phyloP scores from a whole-genome alignment of 768 basidiomycete genomes.

The Tricholoma bakamatsutake region DNA sequence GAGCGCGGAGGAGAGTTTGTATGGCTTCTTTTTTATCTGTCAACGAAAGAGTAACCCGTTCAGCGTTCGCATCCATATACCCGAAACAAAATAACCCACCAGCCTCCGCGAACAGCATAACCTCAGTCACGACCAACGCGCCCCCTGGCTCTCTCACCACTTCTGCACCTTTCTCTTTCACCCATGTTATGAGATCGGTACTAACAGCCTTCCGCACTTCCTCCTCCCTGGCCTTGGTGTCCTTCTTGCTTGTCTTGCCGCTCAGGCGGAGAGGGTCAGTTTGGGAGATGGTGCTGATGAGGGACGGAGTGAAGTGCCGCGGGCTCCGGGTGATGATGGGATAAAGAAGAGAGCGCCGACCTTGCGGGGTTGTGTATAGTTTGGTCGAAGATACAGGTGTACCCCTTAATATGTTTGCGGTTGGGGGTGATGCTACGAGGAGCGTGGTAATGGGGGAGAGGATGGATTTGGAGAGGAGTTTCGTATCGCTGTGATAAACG shows the following conservation, averaged over 20 bases:
- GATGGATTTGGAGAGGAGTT: constrained; percentile 77
- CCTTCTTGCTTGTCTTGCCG: constrained; percentile 79
- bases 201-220: constrained; percentile 76
- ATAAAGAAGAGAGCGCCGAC: constrained; percentile 78
- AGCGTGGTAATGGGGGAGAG: constrained; percentile 54
- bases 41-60: background rate
- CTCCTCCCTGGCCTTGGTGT: constrained; percentile 47
- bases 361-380: constrained; percentile 60
- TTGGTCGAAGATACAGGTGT: constrained; percentile 28
- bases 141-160: constrained; percentile 74
- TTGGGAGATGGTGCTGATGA: constrained; percentile 64
- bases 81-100: constrained; percentile 41
- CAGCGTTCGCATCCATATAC: too few species aligned
- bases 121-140: constrained; percentile 70
- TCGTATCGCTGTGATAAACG: constrained; percentile 67
- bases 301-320: constrained; percentile 83
- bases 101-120: constrained; percentile 82
- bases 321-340: constrained; percentile 78
- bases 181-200: constrained; percentile 64
- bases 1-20: constrained; percentile 51
- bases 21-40: constrained; percentile 71
- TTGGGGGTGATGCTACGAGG: background rate
- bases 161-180: constrained; percentile 54
- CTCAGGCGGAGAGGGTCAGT: constrained; percentile 57
- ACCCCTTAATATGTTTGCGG: background rate